These are phyloP conservation scores for Graphilbum ipis-grandicollis DNA, from an alignment of 2,329 filamentous ascomycete genomes.

Conservation along the genomic window DNA sequence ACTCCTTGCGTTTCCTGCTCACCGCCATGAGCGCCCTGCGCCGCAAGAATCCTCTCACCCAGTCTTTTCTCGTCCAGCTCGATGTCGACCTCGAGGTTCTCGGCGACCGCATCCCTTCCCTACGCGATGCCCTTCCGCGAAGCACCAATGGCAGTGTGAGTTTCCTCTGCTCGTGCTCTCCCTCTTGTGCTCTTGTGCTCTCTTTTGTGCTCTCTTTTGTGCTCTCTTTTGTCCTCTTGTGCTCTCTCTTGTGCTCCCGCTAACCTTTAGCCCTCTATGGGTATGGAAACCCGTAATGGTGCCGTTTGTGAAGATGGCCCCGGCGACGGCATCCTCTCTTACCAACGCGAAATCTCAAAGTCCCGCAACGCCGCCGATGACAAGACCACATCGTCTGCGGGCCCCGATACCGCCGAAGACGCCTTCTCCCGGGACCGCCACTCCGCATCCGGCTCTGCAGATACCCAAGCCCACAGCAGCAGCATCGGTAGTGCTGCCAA, in stretches of 20 bases:
- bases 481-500: background rate
- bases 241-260: too few relatives aligned
- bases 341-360: slow-evolving; percentile 12
- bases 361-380: background rate
- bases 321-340: slow-evolving; percentile 22
- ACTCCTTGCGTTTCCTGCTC: slow-evolving; percentile 79
- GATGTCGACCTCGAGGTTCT: slow-evolving; percentile 78
- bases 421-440: background rate
- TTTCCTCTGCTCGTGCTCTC: slow-evolving; percentile 8
- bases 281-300: slow-evolving; percentile 6
- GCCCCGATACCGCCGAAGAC: slow-evolving; percentile 1
- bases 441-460: slow-evolving; percentile 4
- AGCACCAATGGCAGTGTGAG: slow-evolving; percentile 33
- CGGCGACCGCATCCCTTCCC: slow-evolving; percentile 40
- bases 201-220: background rate
- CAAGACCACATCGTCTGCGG: background rate
- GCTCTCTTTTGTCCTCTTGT: background rate
- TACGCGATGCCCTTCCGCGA: slow-evolving; percentile 36
- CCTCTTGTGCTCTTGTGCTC: background rate
- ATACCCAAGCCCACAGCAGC: background rate
- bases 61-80: slow-evolving; percentile 85
- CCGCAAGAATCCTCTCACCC: slow-evolving; percentile 73
- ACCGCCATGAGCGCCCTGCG: slow-evolving; percentile 83
- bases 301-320: slow-evolving; percentile 11
- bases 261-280: too few relatives aligned